Conservation (phyloP, 2,329 filamentous ascomycete species). For the Verticillium alfalfae region DNA sequence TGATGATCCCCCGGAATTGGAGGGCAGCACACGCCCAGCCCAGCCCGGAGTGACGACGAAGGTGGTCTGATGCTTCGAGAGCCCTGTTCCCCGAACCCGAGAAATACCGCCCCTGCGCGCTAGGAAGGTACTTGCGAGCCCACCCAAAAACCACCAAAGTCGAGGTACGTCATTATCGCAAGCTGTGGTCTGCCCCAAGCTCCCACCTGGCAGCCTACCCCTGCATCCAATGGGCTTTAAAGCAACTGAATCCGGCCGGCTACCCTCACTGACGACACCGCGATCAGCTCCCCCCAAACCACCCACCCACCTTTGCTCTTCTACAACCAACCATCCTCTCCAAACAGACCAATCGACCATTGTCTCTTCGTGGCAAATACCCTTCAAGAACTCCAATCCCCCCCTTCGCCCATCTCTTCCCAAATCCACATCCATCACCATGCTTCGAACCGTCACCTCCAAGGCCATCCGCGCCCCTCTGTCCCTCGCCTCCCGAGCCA, state of each 20-base stretch:
- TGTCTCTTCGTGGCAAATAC: background rate
- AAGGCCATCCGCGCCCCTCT: constrained; percentile 52
- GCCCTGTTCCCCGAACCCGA: constrained; percentile 3
- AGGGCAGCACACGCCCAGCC: background rate
- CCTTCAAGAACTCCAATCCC: background rate
- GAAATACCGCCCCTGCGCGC: constrained; percentile 8
- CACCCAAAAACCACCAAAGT: background rate
- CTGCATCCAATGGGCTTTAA: background rate
- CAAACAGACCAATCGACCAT: background rate
- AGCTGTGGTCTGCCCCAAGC: background rate
- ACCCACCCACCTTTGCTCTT: background rate
- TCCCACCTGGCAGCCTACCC: background rate
- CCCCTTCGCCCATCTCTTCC: background rate
- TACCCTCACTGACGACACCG: background rate
- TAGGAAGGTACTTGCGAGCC: constrained; percentile 8
- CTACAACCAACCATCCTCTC: background rate
- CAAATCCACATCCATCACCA: constrained; percentile 26
- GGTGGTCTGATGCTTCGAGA: background rate
- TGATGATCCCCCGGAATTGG: background rate
- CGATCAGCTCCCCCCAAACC: background rate
- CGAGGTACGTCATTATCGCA: background rate
- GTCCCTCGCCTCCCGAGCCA: constrained; percentile 40
- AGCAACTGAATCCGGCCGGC: background rate
- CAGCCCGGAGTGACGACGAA: background rate
- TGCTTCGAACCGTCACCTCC: constrained; percentile 63